These are phyloP conservation scores for Dothideomycetes sp. DNA, from an alignment of 2,329 filamentous ascomycete species.

Conservation along the genomic window DNA sequence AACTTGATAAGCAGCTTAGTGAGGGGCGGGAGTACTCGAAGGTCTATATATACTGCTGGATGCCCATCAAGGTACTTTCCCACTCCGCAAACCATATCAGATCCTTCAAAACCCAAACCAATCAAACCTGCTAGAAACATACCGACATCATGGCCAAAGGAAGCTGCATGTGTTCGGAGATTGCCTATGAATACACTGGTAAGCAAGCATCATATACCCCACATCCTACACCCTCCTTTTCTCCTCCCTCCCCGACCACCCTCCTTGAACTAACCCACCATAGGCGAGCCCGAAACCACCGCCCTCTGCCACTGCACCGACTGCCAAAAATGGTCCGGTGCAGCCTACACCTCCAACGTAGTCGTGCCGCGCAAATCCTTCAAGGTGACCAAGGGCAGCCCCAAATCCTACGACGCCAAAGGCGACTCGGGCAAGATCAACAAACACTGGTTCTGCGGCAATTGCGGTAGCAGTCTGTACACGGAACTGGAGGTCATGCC, in stretches of 20 bases:
- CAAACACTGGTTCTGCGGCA: slow-evolving; percentile 44
- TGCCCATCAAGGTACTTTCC: too few species aligned
- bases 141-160: slow-evolving; percentile 15
- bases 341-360: slow-evolving; percentile 45
- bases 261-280: not conserved
- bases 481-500: slow-evolving; percentile 44
- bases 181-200: slow-evolving; percentile 20
- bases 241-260: not conserved
- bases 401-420: slow-evolving; percentile 35
- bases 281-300: slow-evolving; percentile 31
- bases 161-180: slow-evolving; percentile 19
- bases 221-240: not conserved
- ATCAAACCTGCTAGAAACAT: too few species aligned
- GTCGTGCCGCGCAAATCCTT: slow-evolving; percentile 38
- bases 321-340: slow-evolving; percentile 45
- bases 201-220: slow-evolving; percentile 8
- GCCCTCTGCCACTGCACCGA: slow-evolving; percentile 44
- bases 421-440: slow-evolving; percentile 44
- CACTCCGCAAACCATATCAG: too few species aligned
- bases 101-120: too few species aligned
- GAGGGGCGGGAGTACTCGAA: too few species aligned
- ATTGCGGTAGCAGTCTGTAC: slow-evolving; percentile 41
- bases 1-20: too few species aligned
- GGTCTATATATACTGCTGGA: too few species aligned
- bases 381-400: slow-evolving; percentile 38